Evolutionary conservation across 2,329 filamentous ascomycete species (phyloP), one percentile per base, ranked within the genome.

Genomic region (Diaporthe humulicola): DNA sequence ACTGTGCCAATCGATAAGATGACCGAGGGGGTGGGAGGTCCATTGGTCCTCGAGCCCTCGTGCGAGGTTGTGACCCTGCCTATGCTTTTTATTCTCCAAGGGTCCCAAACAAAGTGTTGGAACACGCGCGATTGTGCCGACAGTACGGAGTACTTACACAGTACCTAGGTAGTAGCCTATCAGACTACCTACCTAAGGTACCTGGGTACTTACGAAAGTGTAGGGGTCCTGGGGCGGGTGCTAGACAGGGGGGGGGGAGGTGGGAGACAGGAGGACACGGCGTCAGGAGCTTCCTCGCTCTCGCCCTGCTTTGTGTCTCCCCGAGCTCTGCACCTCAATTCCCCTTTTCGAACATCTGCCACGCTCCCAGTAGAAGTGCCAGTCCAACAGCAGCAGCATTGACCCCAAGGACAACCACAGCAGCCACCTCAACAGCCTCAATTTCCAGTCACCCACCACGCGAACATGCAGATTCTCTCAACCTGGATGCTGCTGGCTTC

Each of bases 401-500:
- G 58, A 42, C 17, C 28, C 10, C 19, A 38, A 33, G 28, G 25
- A 52, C 38, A 70, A 70, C 54, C 48, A 9, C 33, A 54, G 33
- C 45, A 67, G 58, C 42, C n/a, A 61, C 57, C 40, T 54, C 36
- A 28, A 50, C 48, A 50, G 33, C 48, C 54, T 30, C 57, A 54
- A 42, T 50, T 40, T n/a, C 19, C 70, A 54, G 33, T 52, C 30
- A 14, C 14, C 64, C 73, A 61, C 73, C 64, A 75, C 79, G 87
- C 78, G 45, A 91, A 91, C 89, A 87, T 88, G 81, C 79, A 83
- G 73, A 77, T 88, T 74, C 77, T 89, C 66, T 77, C 89, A 74
- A 84, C 85, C 58, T 80, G 91, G 50, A 87, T 87, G 77, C 84
- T 88, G 66, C 81, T 90, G 75, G 87, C 88, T 78, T 88, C 88